Evolutionary conservation across 1,284 basidiomycete genomes (phyloP).

Genomic region (Vanrija humicola): DNA sequence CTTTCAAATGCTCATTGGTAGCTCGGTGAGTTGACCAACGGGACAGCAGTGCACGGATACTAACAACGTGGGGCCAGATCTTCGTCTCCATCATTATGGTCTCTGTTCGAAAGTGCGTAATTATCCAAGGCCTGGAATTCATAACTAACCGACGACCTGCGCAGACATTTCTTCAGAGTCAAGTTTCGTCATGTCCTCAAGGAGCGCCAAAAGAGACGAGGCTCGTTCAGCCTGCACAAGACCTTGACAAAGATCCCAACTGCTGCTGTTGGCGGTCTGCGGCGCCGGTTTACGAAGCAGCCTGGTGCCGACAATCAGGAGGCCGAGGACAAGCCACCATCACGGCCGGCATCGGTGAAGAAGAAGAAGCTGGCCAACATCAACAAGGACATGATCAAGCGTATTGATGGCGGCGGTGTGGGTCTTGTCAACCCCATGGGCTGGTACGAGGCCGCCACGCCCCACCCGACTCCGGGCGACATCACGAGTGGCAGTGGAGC

Average conservation of each 20-base stretch:
- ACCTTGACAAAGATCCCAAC: slow-evolving; percentile 32
- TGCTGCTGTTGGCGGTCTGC: slow-evolving; percentile 11
- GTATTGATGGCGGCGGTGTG: slow-evolving; percentile 69
- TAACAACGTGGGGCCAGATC: slow-evolving; percentile 20
- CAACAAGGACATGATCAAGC: slow-evolving; percentile 77
- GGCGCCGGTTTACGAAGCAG: slow-evolving; percentile 24
- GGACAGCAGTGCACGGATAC: background rate
- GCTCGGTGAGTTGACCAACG: slow-evolving; percentile 32
- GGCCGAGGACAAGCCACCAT: background rate
- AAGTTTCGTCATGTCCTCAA: slow-evolving; percentile 67
- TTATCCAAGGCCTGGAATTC: background rate
- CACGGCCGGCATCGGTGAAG: slow-evolving; percentile 1
- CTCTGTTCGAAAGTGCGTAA: slow-evolving; percentile 38
- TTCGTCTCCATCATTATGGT: slow-evolving; percentile 50
- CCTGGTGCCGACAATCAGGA: background rate
- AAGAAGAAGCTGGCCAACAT: slow-evolving; percentile 50
- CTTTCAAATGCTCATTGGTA: slow-evolving; percentile 47
- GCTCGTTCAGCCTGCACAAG: slow-evolving; percentile 26
- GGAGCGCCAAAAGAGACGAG: slow-evolving; percentile 39
- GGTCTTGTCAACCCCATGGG: slow-evolving; percentile 78
- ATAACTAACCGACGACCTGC: background rate
- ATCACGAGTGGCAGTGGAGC: too few species aligned
- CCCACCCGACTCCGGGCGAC: background rate
- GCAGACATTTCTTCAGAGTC: slow-evolving; percentile 68
- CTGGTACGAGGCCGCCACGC: slow-evolving; percentile 37